A percentile compares a stretch with the other conserved stretches of the same genome.
Conservation (phyloP, 2,329 filamentous ascomycete species). For the Monosporascus sp. region DNA sequence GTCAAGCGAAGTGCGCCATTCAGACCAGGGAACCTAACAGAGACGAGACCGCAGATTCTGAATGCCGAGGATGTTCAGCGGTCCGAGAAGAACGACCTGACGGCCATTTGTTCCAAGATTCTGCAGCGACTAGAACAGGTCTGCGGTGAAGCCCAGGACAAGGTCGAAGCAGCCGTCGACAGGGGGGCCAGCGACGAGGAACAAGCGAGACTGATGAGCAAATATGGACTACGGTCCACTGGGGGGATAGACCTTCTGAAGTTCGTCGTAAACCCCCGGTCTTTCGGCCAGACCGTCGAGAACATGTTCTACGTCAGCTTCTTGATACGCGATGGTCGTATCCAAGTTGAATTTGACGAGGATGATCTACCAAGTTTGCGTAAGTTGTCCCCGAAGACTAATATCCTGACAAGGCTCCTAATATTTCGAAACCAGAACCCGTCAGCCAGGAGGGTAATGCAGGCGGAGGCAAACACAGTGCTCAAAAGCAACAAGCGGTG, state of each 20-base stretch:
- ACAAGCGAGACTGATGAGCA: conserved; percentile 52
- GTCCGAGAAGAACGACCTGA: conserved; percentile 74
- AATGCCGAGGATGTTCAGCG: conserved; percentile 68
- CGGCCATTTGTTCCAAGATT: conserved; percentile 73
- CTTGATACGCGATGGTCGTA: conserved; percentile 78
- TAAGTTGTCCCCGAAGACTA: conserved; percentile 42
- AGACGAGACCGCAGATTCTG: conserved; percentile 75
- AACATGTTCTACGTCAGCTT: conserved; percentile 98
- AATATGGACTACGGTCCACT: conserved; percentile 60
- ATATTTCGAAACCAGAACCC: conserved; percentile 32
- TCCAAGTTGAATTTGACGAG: conserved; percentile 69
- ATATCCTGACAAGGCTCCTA: conserved; percentile 7
- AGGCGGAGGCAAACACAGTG: conserved; percentile 41
- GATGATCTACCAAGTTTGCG: conserved; percentile 73
- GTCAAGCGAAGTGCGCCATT: conserved; percentile 68
- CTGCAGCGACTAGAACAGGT: conserved; percentile 52
- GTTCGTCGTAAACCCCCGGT: conserved; percentile 84
- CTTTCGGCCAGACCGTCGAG: conserved; percentile 92
- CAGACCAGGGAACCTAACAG: conserved; percentile 60
- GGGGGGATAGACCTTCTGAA: conserved; percentile 75
- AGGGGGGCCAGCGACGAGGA: conserved; percentile 44
- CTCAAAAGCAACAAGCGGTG: conserved; percentile 76
- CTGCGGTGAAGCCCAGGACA: conserved; percentile 42
- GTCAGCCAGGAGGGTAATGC: conserved; percentile 42
- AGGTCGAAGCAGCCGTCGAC: conserved; percentile 38